A percentile compares a stretch with the other conserved stretches of the same genome.
phyloP scores from a whole-genome alignment of 805 yeast genomes.

The Lipomyces sp. region DNA sequence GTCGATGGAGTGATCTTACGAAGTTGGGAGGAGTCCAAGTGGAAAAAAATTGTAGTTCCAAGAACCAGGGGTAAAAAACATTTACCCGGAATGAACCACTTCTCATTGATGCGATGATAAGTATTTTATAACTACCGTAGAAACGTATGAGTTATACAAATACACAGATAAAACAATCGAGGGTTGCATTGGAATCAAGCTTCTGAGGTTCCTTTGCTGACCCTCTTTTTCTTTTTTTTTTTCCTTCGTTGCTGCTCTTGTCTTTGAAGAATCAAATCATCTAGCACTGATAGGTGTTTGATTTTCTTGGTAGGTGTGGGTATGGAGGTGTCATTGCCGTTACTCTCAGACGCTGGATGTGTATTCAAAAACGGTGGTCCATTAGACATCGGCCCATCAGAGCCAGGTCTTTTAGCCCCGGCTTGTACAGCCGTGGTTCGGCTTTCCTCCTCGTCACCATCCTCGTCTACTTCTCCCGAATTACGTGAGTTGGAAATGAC shows the following conservation, averaged over 20 bases:
- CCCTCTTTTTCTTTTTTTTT: slow-evolving; percentile 8
- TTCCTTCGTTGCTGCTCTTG: slow-evolving; percentile 11
- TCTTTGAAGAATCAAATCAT: slow-evolving; percentile 15
- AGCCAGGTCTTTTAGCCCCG: background rate
- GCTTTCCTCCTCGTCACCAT: slow-evolving; percentile 28
- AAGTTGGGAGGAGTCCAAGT: background rate
- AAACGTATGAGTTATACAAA: background rate
- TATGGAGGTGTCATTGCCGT: background rate
- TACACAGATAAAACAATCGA: background rate
- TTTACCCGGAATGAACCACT: background rate
- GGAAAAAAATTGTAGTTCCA: background rate
- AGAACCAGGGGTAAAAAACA: background rate
- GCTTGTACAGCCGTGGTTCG: slow-evolving; percentile 11
- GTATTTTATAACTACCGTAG: background rate
- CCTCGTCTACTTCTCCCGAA: slow-evolving; percentile 8
- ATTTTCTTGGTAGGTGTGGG: background rate
- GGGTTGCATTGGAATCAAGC: background rate
- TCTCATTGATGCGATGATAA: background rate
- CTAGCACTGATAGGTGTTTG: slow-evolving; percentile 18
- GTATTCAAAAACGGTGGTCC: background rate
- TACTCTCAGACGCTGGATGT: background rate
- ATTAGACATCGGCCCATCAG: background rate
- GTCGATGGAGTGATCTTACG: background rate
- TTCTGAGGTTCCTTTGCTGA: background rate
- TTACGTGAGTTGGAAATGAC: background rate